These are phyloP conservation scores for Pestalotiopsis sp. DNA, from an alignment of 2,329 filamentous ascomycete species.

Conservation along the genomic window DNA sequence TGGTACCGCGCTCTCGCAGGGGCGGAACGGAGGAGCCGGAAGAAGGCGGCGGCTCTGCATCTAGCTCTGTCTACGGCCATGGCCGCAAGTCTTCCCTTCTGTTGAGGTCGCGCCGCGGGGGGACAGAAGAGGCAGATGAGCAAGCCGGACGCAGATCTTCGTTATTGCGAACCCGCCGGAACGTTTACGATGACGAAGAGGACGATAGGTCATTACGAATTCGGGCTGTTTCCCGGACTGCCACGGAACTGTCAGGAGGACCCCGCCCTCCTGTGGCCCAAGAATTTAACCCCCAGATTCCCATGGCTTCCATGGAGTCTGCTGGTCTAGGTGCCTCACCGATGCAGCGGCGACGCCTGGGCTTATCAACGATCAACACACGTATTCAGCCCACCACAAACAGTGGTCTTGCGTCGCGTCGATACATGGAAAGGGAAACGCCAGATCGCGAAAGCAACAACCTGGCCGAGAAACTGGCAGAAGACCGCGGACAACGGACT, in stretches of 20 bases:
- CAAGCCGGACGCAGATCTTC: constrained; percentile 41
- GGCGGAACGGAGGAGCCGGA: constrained; percentile 54
- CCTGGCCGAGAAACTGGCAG: constrained; percentile 38
- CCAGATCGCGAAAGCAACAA: constrained; percentile 42
- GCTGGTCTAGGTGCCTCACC: constrained; percentile 44
- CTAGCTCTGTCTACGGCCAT: neutral
- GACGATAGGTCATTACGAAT: constrained; percentile 46
- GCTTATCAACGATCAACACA: constrained; percentile 50
- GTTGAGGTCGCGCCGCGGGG: constrained; percentile 43
- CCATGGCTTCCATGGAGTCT: constrained; percentile 34
- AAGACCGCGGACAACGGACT: constrained; percentile 47
- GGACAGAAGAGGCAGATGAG: constrained; percentile 51
- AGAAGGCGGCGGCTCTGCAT: constrained; percentile 27
- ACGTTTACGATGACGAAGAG: constrained; percentile 50
- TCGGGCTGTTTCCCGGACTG: constrained; percentile 60
- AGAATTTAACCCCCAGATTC: constrained; percentile 42
- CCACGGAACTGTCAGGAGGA: constrained; percentile 52
- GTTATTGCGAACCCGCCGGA: constrained; percentile 48
- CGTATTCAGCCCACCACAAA: constrained; percentile 43
- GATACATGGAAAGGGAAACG: constrained; percentile 51
- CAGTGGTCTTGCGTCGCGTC: constrained; percentile 39
- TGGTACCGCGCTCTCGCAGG: constrained; percentile 47
- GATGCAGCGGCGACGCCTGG: constrained; percentile 56
- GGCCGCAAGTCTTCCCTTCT: constrained; percentile 52
- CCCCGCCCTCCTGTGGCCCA: constrained; percentile 35